Base-by-base conservation (phyloP, 2,329 filamentous ascomycete species). In the Clonostachys solani region DNA sequence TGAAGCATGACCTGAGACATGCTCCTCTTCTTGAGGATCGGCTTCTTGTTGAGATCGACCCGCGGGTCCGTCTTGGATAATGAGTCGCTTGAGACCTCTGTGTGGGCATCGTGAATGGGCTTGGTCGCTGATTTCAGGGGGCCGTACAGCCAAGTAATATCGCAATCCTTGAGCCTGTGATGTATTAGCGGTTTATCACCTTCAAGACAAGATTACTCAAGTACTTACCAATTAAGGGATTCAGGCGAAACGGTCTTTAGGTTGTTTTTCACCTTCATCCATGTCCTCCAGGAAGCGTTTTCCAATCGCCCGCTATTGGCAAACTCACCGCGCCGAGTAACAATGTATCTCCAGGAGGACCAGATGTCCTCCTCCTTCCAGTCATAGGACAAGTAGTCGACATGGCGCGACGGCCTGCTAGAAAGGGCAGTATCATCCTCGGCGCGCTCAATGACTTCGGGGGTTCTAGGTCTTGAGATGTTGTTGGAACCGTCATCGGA, bases 331-430 rank as follows among this genome's bases (percentile, higher is more conserved):
- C 86, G 78, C 58, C 89, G 87, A 29, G 87, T 85, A 13, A 92
- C 84, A 56, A 97, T 89, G 62, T 95, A 94, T 61, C 91, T 85
- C 94, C 94, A 97, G 2, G 92, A 96, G 6, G 89, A 86, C 92
- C 92, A 97, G 23, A 97, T 95, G 66, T 99, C 92, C 65, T 97
- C 92, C 67, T 96, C 91, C 53, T 81, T 83, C 89, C 92, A 96
- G 51, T 92, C 83, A 61, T 97, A 89, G 16, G 92, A 95, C 42
- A 96, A 79, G 62, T 96, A 96, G 68, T 96, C 92, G n/a, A 96
- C 92, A 67, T 96, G 90, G 54, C 90, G 78, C 42, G 91, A 91
- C 2, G 90, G 90, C 58, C 87, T 82, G 34, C 75, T 77, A 52
- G 83, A 80, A 35, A 95, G 75, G 12, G 86, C 85, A 12, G 84